Evolutionary conservation across 345 rosid genomes (phyloP).

Genomic region (Brassica juncea): DNA sequence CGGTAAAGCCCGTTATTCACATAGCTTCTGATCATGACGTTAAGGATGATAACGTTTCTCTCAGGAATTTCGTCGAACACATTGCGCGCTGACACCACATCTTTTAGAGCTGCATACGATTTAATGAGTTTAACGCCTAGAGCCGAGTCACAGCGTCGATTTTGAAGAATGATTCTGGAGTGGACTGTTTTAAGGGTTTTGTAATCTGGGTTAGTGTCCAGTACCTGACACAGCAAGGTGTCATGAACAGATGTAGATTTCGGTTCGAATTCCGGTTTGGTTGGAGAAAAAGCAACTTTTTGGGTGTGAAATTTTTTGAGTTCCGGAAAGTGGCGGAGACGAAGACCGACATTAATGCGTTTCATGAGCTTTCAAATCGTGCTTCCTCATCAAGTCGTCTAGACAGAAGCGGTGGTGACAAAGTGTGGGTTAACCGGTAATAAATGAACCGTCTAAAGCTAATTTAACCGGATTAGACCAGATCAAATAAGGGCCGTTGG

Average conservation of each 20-base stretch:
- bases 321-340: slow-evolving; percentile 40
- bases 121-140: slow-evolving; percentile 65
- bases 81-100: slow-evolving; percentile 52
- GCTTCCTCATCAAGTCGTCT: slow-evolving; percentile 8
- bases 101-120: slow-evolving; percentile 52
- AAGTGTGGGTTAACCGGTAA: neutral
- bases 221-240: slow-evolving; percentile 42
- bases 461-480: slow-evolving; percentile 23
- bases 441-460: neutral
- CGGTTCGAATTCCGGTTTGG: slow-evolving; percentile 2
- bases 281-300: slow-evolving; percentile 21
- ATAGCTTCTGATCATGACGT: slow-evolving; percentile 79
- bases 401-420: neutral
- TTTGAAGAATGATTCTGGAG: slow-evolving; percentile 39
- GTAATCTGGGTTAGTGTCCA: slow-evolving; percentile 58
- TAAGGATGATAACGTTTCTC: slow-evolving; percentile 63
- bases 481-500: neutral
- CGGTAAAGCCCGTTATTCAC: slow-evolving; percentile 50
- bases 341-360: slow-evolving; percentile 32
- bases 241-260: slow-evolving; percentile 25
- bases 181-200: slow-evolving; percentile 54
- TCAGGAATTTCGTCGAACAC: slow-evolving; percentile 68
- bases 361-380: slow-evolving; percentile 47
- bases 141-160: slow-evolving; percentile 45
- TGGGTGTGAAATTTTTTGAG: slow-evolving; percentile 23